Evolutionary conservation across 257 asterid species (phyloP), one percentile per base, ranked within the genome.

Genomic region (Jaltomata sinuosa): DNA sequence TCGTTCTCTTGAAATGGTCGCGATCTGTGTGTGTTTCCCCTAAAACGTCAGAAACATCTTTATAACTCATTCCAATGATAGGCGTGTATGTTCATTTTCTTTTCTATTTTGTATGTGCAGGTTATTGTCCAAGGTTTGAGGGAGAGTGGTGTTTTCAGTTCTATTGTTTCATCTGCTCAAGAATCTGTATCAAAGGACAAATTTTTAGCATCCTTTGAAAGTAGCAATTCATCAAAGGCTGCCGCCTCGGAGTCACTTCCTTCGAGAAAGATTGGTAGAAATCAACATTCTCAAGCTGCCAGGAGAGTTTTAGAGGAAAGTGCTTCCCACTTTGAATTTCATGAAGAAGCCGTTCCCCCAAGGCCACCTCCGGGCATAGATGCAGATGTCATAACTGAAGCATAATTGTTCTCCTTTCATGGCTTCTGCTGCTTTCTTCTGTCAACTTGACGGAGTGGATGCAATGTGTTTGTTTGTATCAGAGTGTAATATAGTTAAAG

Each of bases 91-190:
- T 27, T 77, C 62, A n/a, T n/a, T 15, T 74, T 61, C 25, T 65
- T 83, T 32, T 67, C 85, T 65, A 5, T 49, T 83, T 49, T 50
- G 29, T 16, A 8, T 32, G 49, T 86, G 79, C 94, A 96, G 99
- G 91, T 91, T 16, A 93, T 96, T 85, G 90, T 96, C 90, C 98
- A 96, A 90, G 94, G 98, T 29, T 87, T 96, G 89, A 90, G 94
- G 86, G 99, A 94, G 83, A 90, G 98, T 42, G 97, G 97, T 62
- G 87, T 94, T 77, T 93, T 96, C 68, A 91, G 84, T 84, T 87
- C 98, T 25, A 81, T 94, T 79, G 87, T 96, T 80, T 89, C 92
- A 84, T 90, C 98, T 10, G 91, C 92, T 18, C 92, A 91, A 86
- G 88, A 88, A 80, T 86, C 94, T 47, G 61, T 88, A 82, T 86